Evolutionary conservation across 2,329 filamentous ascomycete genomes (phyloP).

Genomic region (Rutstroemia sp.): DNA sequence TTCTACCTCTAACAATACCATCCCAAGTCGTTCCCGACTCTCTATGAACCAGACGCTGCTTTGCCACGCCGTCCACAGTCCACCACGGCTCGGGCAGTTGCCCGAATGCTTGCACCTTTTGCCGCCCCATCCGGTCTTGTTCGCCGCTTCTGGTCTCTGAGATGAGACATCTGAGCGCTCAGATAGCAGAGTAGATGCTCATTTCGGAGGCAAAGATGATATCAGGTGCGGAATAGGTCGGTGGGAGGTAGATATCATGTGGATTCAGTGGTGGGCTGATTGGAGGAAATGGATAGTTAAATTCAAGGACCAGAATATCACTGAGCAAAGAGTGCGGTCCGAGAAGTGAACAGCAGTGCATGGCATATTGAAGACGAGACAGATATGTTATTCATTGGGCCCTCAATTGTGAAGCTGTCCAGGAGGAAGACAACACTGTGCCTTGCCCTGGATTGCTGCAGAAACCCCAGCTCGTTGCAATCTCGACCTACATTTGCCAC

Average conservation of each 20-base stretch:
- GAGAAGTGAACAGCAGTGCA: conserved; percentile 8
- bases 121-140: background rate
- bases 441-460: background rate
- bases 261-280: conserved; percentile 2
- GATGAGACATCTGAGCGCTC: conserved; percentile 14
- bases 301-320: conserved; percentile 15
- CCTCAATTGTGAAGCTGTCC: conserved; percentile 26
- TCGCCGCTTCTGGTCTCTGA: conserved; percentile 10
- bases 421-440: background rate
- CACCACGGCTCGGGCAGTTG: background rate
- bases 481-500: background rate
- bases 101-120: background rate
- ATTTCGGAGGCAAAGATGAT: conserved; percentile 10
- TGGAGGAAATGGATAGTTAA: conserved; percentile 10
- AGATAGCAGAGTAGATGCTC: conserved; percentile 13
- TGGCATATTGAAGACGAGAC: conserved; percentile 28
- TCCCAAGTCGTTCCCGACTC: background rate
- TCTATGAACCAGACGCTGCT: background rate
- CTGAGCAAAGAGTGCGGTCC: conserved; percentile 10
- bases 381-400: conserved; percentile 38
- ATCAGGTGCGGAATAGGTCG: conserved; percentile 14
- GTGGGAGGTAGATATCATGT: conserved; percentile 7
- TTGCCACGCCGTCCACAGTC: background rate
- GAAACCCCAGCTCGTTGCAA: background rate
- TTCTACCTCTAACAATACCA: background rate